Conservation (phyloP, 1,139 yeast species). For the Blastobotrys proliferans region DNA sequence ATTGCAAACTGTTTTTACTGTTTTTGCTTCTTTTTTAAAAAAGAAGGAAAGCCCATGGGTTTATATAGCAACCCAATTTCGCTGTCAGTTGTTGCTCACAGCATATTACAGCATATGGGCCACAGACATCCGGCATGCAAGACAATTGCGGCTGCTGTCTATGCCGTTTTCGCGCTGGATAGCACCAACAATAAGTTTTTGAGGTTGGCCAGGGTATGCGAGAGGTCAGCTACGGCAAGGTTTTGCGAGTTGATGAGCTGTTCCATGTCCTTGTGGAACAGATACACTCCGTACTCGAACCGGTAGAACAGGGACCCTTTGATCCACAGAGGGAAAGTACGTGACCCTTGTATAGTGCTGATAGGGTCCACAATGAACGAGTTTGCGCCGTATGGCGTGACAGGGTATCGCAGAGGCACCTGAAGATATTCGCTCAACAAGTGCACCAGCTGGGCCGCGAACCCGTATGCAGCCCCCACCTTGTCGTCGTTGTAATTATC, state of each 20-base stretch:
- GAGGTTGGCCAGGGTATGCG: constrained; percentile 39
- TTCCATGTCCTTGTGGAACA: constrained; percentile 48
- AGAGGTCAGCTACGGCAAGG: constrained; percentile 35
- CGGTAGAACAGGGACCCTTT: constrained; percentile 45
- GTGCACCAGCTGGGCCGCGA: constrained; percentile 43
- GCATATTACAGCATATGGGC: too few relatives aligned
- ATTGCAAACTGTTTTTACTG: too few relatives aligned
- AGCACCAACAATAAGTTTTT: constrained; percentile 37
- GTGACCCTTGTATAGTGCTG: constrained; percentile 42
- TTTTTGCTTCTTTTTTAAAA: too few relatives aligned
- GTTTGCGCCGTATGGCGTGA: constrained; percentile 47
- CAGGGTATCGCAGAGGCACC: constrained; percentile 49
- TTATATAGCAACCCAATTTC: too few relatives aligned
- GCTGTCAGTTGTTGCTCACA: too few relatives aligned
- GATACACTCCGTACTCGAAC: constrained; percentile 49
- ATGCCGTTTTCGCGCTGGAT: constrained; percentile 8
- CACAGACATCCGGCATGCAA: too few relatives aligned
- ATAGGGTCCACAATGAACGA: constrained; percentile 50
- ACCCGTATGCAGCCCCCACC: constrained; percentile 49
- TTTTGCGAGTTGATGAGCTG: constrained; percentile 42
- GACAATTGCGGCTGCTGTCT: too few relatives aligned
- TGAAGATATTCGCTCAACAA: constrained; percentile 43
- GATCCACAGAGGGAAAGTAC: constrained; percentile 46
- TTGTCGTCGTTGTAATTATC: constrained; percentile 31
- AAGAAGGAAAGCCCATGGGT: background rate